phyloP scores from a whole-genome alignment of 805 yeast genomes.

The Sugiyamaella valdiviana region DNA sequence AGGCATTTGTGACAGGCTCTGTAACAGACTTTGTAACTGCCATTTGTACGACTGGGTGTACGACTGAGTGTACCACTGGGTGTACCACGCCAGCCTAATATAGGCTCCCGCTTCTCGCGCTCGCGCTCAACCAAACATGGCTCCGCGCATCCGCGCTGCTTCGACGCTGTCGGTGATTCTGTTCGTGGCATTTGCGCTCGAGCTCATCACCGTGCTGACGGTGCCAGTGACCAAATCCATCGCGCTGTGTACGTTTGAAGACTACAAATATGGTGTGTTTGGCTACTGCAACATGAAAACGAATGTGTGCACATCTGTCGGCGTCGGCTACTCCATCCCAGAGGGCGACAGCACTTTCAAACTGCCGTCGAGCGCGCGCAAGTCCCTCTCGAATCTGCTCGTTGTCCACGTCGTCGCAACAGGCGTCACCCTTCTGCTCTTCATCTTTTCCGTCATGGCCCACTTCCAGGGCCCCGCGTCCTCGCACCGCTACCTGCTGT shows the following conservation, averaged over 20 bases:
- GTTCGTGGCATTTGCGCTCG: conserved; percentile 49
- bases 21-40: not conserved
- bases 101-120: not conserved
- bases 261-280: conserved; percentile 59
- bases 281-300: conserved; percentile 48
- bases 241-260: conserved; percentile 44
- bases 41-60: too few species aligned
- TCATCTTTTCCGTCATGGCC: conserved; percentile 37
- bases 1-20: conserved; percentile 1
- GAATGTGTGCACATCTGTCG: conserved; percentile 35
- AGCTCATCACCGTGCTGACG: conserved; percentile 52
- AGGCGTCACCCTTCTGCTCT: conserved; percentile 45
- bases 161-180: conserved; percentile 36
- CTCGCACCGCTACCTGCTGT: conserved; percentile 42
- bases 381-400: conserved; percentile 51
- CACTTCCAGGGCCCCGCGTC: conserved; percentile 35
- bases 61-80: too few species aligned
- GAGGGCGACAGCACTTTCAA: conserved; percentile 37
- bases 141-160: conserved; percentile 29
- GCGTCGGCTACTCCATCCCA: conserved; percentile 41
- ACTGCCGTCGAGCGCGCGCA: conserved; percentile 55
- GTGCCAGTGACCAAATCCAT: conserved; percentile 51
- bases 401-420: conserved; percentile 64
- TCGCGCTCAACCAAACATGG: conserved; percentile 17
- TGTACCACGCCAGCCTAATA: too few species aligned